Base-by-base conservation (phyloP, 2,329 filamentous ascomycete genomes). In the Clathrospora elynae region DNA sequence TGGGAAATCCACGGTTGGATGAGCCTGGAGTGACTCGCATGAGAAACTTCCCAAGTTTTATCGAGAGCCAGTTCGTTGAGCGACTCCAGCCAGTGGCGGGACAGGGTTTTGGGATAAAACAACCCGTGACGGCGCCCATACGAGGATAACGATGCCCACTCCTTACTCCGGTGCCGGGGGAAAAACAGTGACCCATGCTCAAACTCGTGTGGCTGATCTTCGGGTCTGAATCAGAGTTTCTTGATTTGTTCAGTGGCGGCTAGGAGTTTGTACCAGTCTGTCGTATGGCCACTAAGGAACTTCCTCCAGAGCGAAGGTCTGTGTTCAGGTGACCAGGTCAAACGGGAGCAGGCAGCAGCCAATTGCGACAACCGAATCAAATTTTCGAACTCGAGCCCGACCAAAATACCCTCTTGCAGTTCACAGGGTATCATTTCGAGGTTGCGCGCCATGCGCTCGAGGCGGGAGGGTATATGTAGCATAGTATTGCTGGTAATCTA, bases 351-450 rank as follows among this genome's bases (percentile, higher is more conserved):
- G 12, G 46, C 46, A n/a, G 33, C 19, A 32, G 6, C 22, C 18
- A 5, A n/a, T n/a, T n/a, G n/a, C n/a, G 38, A 50, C 10, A 50
- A 26, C 6, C 37, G 42, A 10, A 50, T 35, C 10, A 50, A 38
- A 17, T 50, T 37, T 13, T 34, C 28, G 19, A 46, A 50, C n/a
- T 50, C 34, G 5, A 50, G 38, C 8, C 35, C 38, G 4, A 9
- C 13, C 3, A 50, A 22, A 13, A 50, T 25, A 6, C 17, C 19
- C 9, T 28, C 35, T 18, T 47, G 43, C 5, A 51, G 39, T 19
- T 47, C 47, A 17, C 35, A 40, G 2, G 51, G 48, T 1, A 54
- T 23, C 8, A 39, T 49, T 10, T 51, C 50, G 1, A 51, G 30
- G 28, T 48, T 37, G 14, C 11, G 33, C 6, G 48, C 33, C 10